Evolutionary conservation across 2,329 filamentous ascomycete genomes (phyloP).

Genomic region (Nigrospora osmanthi): DNA sequence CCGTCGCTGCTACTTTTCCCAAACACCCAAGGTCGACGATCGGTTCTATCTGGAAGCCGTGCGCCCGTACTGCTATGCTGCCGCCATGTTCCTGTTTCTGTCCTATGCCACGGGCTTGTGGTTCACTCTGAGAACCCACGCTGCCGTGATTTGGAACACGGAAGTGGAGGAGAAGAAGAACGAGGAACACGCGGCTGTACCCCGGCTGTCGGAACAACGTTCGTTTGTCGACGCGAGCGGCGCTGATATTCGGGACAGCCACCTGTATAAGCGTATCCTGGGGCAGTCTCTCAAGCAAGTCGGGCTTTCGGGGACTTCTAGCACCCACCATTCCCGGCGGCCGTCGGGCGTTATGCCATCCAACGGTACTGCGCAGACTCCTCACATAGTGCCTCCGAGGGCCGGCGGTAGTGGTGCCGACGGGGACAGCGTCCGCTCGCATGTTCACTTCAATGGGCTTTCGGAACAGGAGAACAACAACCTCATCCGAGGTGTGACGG

Average conservation of each 20-base stretch:
- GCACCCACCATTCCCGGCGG: conserved; percentile 17
- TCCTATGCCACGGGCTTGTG: conserved; percentile 91
- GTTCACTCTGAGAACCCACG: conserved; percentile 93
- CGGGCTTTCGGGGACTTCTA: conserved; percentile 53
- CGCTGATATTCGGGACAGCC: conserved; percentile 74
- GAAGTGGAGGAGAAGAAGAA: conserved; percentile 72
- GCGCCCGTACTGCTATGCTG: conserved; percentile 86
- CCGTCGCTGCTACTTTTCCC: conserved; percentile 88
- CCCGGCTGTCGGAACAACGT: conserved; percentile 25
- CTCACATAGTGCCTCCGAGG: conserved; percentile 73
- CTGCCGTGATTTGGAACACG: conserved; percentile 92
- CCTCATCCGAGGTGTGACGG: conserved; percentile 79
- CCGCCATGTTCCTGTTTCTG: conserved; percentile 76
- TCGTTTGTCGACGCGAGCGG: conserved; percentile 39
- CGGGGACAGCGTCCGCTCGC: conserved; percentile 27
- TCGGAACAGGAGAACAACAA: conserved; percentile 75
- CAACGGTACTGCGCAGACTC: conserved; percentile 42
- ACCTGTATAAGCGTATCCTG: conserved; percentile 87
- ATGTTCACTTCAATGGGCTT: conserved; percentile 57
- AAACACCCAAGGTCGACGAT: conserved; percentile 75
- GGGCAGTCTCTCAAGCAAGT: conserved; percentile 84
- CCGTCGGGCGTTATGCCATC: conserved; percentile 16
- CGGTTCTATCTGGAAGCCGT: conserved; percentile 87
- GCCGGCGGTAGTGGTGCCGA: conserved; percentile 35
- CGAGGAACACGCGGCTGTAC: conserved; percentile 33